Conservation (phyloP, 2,329 filamentous ascomycete species). For the Chrysoporthe austroafricana region DNA sequence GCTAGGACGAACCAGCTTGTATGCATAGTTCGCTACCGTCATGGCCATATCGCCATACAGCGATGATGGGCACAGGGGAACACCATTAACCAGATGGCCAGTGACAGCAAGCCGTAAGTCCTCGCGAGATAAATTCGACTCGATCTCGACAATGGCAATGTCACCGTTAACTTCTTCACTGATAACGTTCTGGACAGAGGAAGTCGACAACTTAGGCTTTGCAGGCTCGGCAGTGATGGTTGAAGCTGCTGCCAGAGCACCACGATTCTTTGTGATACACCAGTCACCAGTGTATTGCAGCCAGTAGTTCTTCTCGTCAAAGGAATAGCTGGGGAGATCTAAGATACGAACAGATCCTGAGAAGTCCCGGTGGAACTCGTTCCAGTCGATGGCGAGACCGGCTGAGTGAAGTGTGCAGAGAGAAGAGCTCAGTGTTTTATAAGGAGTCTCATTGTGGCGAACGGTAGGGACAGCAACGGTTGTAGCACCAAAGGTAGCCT, state of each 20-base stretch:
- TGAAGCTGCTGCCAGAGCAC: slow-evolving; percentile 41
- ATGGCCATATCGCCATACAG: slow-evolving; percentile 54
- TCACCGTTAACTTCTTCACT: slow-evolving; percentile 65
- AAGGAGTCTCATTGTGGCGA: slow-evolving; percentile 64
- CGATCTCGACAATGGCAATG: slow-evolving; percentile 62
- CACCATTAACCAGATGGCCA: slow-evolving; percentile 71
- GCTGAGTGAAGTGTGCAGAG: slow-evolving; percentile 63
- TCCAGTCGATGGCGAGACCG: slow-evolving; percentile 70
- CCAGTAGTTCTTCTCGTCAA: slow-evolving; percentile 75
- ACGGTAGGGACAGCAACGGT: slow-evolving; percentile 63
- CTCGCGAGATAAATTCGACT: slow-evolving; percentile 67
- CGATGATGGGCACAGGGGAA: slow-evolving; percentile 66
- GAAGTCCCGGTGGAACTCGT: slow-evolving; percentile 66
- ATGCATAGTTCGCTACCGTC: slow-evolving; percentile 66
- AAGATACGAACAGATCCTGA: slow-evolving; percentile 51
- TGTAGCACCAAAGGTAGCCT: slow-evolving; percentile 60
- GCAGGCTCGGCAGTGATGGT: slow-evolving; percentile 40
- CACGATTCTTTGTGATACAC: slow-evolving; percentile 71
- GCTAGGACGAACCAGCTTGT: slow-evolving; percentile 64
- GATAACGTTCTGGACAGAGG: slow-evolving; percentile 66
- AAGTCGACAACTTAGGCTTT: slow-evolving; percentile 64
- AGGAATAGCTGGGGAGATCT: slow-evolving; percentile 70
- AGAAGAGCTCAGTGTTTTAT: slow-evolving; percentile 64
- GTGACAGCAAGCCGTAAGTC: slow-evolving; percentile 63
- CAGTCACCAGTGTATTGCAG: slow-evolving; percentile 69